These are phyloP conservation scores for Xylaria sp. DNA, from an alignment of 2,329 filamentous ascomycete species.

Conservation along the genomic window DNA sequence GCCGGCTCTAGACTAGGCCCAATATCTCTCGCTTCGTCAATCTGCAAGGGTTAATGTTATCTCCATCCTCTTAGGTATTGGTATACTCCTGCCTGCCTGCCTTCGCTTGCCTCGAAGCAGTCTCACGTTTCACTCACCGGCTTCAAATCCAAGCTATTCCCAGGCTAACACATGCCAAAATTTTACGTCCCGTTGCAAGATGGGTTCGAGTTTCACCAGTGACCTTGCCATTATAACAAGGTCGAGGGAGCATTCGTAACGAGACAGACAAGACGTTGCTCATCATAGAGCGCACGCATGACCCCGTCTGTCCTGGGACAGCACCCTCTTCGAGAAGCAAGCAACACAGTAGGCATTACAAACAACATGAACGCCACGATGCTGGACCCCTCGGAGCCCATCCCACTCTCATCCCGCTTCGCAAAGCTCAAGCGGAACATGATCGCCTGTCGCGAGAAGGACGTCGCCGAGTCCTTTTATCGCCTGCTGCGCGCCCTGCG, in stretches of 20 bases:
- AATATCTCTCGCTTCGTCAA: constrained; percentile 18
- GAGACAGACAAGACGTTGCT: constrained; percentile 22
- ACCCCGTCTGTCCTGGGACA: constrained; percentile 3
- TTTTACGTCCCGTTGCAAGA: constrained; percentile 7
- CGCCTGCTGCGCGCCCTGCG: constrained; percentile 53
- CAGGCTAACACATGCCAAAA: constrained; percentile 18
- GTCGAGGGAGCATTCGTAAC: constrained; percentile 13
- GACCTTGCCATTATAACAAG: background rate
- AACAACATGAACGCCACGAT: constrained; percentile 45
- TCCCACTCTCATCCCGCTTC: constrained; percentile 57
- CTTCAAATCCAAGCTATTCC: constrained; percentile 11
- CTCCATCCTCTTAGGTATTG: constrained; percentile 9
- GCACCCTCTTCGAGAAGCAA: constrained; percentile 28
- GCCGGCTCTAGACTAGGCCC: constrained; percentile 22
- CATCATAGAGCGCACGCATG: constrained; percentile 15
- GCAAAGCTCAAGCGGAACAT: constrained; percentile 56
- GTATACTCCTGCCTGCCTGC: constrained; percentile 16
- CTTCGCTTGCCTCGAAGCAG: constrained; percentile 19
- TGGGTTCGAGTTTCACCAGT: constrained; percentile 1
- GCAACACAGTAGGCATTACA: constrained; percentile 34
- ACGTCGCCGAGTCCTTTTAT: constrained; percentile 55
- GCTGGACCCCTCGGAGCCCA: constrained; percentile 50
- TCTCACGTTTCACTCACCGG: constrained; percentile 17
- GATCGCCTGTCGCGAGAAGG: constrained; percentile 53
- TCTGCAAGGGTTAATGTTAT: constrained; percentile 28